Conservation (phyloP, 495 filamentous ascomycete genomes). For the Penicillium antarcticum region DNA sequence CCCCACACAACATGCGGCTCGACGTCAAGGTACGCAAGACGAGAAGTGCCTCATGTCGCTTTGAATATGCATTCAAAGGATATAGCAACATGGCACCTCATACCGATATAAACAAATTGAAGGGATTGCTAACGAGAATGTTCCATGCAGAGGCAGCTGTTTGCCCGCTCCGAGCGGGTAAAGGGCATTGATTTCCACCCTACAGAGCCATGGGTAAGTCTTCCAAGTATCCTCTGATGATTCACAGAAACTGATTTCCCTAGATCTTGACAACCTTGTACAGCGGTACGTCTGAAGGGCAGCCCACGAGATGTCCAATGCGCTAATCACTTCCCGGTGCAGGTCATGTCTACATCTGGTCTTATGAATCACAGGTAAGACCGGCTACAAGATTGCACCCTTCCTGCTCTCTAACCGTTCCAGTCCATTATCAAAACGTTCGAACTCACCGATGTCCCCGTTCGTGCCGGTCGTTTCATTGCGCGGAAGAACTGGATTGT, state of each 20-base stretch:
- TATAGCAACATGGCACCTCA: slow-evolving; percentile 17
- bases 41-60: slow-evolving; percentile 1
- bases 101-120: slow-evolving; percentile 12
- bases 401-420: slow-evolving; percentile 5
- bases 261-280: slow-evolving; percentile 92
- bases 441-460: slow-evolving; percentile 97
- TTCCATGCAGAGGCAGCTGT: slow-evolving; percentile 65
- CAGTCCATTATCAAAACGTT: slow-evolving; percentile 96
- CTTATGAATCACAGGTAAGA: slow-evolving; percentile 84
- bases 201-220: slow-evolving; percentile 81
- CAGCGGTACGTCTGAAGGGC: slow-evolving; percentile 61
- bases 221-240: background rate
- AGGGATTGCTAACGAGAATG: slow-evolving; percentile 14
- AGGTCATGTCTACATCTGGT: slow-evolving; percentile 99
- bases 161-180: slow-evolving; percentile 83
- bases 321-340: slow-evolving; percentile 22
- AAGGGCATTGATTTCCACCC: slow-evolving; percentile 98
- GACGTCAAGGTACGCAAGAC: slow-evolving; percentile 76
- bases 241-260: slow-evolving; percentile 23
- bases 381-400: background rate
- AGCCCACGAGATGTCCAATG: slow-evolving; percentile 4
- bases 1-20: slow-evolving; percentile 71
- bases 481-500: slow-evolving; percentile 99
- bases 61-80: background rate
- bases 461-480: slow-evolving; percentile 94